Conservation (phyloP, 1,284 basidiomycete genomes). For the Thelephora terrestris region DNA sequence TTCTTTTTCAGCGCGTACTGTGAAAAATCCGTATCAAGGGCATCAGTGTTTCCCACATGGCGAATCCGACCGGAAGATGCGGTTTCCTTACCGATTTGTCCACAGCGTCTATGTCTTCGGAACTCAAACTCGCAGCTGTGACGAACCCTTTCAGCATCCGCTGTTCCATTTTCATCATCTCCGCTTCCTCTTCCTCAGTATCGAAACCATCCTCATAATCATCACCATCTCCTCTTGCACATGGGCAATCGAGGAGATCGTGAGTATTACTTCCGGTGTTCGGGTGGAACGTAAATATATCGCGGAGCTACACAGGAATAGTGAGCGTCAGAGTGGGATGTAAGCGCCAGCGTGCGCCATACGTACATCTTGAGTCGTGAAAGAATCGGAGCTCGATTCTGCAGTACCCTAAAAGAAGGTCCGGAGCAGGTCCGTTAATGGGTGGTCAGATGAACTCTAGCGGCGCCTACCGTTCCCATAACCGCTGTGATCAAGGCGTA, state of each 20-base stretch:
- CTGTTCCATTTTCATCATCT: conserved; percentile 10
- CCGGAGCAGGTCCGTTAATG: conserved; percentile 9
- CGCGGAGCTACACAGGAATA: conserved; percentile 48
- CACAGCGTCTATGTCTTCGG: conserved; percentile 35
- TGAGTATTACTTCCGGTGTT: conserved; percentile 87
- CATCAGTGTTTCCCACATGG: not conserved
- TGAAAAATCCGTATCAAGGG: not conserved
- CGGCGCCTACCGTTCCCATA: conserved; percentile 43
- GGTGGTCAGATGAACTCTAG: not conserved
- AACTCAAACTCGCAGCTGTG: conserved; percentile 59
- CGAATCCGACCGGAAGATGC: not conserved
- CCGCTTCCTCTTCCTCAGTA: conserved; percentile 23
- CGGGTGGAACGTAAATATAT: conserved; percentile 83
- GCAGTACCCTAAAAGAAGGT: conserved; percentile 30
- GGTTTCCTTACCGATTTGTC: conserved; percentile 41
- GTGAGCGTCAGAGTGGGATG: conserved; percentile 6
- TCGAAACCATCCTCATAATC: conserved; percentile 17
- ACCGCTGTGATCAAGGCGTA: conserved; percentile 34
- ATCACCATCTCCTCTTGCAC: conserved; percentile 28
- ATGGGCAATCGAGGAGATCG: conserved; percentile 73
- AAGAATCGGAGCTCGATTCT: conserved; percentile 71
- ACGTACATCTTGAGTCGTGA: conserved; percentile 79
- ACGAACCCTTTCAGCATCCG: conserved; percentile 46
- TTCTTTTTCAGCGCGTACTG: conserved; percentile 69
- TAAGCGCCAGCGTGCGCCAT: not conserved